These are phyloP conservation scores for Oryza nivara DNA, from an alignment of 176 grass and related monocot genomes.

Conservation along the genomic window DNA sequence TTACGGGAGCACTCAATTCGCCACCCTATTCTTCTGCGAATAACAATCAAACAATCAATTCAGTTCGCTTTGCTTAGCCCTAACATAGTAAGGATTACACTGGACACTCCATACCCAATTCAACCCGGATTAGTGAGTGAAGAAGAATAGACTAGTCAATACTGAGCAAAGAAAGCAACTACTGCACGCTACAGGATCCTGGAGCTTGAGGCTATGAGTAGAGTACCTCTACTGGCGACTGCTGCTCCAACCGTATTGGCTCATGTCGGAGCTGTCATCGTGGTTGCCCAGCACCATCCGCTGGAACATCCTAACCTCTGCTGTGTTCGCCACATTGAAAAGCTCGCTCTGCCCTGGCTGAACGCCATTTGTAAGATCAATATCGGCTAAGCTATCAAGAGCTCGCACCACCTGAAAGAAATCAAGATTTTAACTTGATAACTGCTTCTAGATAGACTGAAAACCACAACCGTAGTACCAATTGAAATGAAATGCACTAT, in stretches of 20 bases:
- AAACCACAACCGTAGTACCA: background rate
- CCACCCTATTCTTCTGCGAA: background rate
- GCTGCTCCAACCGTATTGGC: slow-evolving; percentile 62
- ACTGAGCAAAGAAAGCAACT: background rate
- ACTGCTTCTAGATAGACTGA: background rate
- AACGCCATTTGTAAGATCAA: slow-evolving; percentile 83
- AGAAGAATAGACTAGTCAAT: slow-evolving; percentile 35
- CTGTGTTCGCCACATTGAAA: slow-evolving; percentile 79
- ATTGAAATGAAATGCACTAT: background rate
- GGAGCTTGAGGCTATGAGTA: slow-evolving; percentile 28
- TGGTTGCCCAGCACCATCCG: slow-evolving; percentile 71
- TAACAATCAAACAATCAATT: slow-evolving; percentile 1
- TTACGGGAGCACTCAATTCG: background rate
- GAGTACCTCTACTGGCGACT: slow-evolving; percentile 24
- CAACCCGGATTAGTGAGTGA: slow-evolving; percentile 25
- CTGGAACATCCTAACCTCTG: slow-evolving; percentile 81
- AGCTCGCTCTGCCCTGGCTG: slow-evolving; percentile 79
- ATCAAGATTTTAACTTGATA: background rate
- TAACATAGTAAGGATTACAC: slow-evolving; percentile 15
- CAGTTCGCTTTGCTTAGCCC: background rate
- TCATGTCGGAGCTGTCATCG: slow-evolving; percentile 65
- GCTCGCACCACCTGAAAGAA: slow-evolving; percentile 74
- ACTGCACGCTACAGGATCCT: slow-evolving; percentile 40
- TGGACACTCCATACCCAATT: slow-evolving; percentile 1
- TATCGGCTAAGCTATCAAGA: slow-evolving; percentile 74